Conservation (phyloP, 805 yeast species). For the Yarrowia hollandica region DNA sequence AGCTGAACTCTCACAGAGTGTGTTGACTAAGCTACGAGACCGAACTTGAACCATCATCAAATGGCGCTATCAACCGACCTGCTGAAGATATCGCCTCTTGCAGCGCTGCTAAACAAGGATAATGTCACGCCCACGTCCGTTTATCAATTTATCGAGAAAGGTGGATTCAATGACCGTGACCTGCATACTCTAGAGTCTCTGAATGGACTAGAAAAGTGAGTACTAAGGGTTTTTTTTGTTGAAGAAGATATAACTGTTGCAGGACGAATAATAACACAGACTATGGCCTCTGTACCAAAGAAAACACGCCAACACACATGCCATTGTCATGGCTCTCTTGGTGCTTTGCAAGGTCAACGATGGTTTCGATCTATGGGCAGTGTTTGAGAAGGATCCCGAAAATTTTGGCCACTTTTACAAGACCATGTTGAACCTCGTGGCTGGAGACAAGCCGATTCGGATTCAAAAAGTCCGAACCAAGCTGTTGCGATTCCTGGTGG, state of each 20-base stretch:
- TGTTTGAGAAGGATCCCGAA: slow-evolving; percentile 34
- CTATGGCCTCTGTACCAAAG: slow-evolving; percentile 12
- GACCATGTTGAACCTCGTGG: slow-evolving; percentile 39
- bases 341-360: slow-evolving; percentile 10
- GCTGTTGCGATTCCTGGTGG: slow-evolving; percentile 37
- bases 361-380: slow-evolving; percentile 29
- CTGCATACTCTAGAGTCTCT: slow-evolving; percentile 23
- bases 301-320: neutral
- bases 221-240: too few species aligned
- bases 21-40: slow-evolving; percentile 5
- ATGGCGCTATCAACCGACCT: slow-evolving; percentile 14
- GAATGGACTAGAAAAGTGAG: slow-evolving; percentile 24
- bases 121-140: slow-evolving; percentile 4
- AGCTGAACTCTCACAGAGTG: neutral
- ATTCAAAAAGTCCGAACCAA: slow-evolving; percentile 28
- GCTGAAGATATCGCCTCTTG: slow-evolving; percentile 19
- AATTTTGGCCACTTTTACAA: slow-evolving; percentile 41
- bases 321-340: slow-evolving; percentile 8
- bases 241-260: neutral
- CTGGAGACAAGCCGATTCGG: slow-evolving; percentile 25
- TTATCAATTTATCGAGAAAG: slow-evolving; percentile 3
- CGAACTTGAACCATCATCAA: too few species aligned
- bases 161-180: slow-evolving; percentile 25
- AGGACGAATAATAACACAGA: slow-evolving; percentile 1
- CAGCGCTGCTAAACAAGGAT: slow-evolving; percentile 10